A percentile compares a stretch with the other conserved stretches of the same genome.
Evolutionary conservation across 495 filamentous ascomycete species (phyloP).

Genomic region (Platismatia glauca): DNA sequence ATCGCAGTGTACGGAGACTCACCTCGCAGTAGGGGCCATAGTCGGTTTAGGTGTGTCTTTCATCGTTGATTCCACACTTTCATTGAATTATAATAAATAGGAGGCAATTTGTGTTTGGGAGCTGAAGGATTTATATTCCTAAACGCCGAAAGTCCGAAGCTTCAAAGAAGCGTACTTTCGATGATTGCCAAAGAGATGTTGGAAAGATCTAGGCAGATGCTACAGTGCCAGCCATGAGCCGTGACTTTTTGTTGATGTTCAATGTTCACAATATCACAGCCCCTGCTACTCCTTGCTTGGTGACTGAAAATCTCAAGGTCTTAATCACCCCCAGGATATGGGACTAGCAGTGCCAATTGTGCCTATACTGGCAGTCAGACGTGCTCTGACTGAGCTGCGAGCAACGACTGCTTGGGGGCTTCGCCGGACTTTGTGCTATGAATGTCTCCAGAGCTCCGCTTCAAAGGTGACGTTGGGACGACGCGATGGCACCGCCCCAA

Average conservation of each 20-base stretch:
- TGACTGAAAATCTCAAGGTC: background rate
- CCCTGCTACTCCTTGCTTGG: background rate
- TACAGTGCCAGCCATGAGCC: background rate
- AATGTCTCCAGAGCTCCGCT: background rate
- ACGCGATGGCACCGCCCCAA: background rate
- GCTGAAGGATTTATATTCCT: no score
- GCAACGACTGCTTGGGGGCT: background rate
- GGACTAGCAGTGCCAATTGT: background rate
- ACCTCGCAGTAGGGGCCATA: background rate
- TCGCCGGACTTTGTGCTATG: background rate
- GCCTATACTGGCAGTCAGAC: conserved; percentile 1
- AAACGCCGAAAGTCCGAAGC: background rate
- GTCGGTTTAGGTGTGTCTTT: background rate
- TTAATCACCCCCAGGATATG: background rate
- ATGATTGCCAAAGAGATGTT: background rate
- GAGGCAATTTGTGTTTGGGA: no score
- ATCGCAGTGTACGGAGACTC: no score
- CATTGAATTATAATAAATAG: background rate
- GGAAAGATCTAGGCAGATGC: background rate
- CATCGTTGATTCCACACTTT: background rate
- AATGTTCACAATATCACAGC: background rate
- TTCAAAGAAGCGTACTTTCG: background rate
- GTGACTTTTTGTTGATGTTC: background rate
- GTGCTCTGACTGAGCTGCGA: conserved; percentile 2
- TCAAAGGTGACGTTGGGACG: background rate